Evolutionary conservation across 768 basidiomycete genomes (phyloP), one percentile per base, ranked within the genome.

Genomic region (Leccinum pellstonianum): DNA sequence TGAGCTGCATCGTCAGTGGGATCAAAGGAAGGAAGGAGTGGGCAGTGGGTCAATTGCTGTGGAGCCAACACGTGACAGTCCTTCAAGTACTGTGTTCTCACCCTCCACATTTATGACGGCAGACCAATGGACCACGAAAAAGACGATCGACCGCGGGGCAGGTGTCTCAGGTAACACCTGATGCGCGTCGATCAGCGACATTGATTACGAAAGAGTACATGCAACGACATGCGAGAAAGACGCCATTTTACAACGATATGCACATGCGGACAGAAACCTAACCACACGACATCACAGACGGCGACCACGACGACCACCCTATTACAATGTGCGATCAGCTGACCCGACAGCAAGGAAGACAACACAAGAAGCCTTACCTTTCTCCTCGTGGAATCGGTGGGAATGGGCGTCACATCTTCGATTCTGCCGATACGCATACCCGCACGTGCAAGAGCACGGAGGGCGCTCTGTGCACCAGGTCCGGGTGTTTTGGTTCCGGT

Each of bases 271-370:
- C 55, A 59, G 35, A 67, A 48, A 59, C 9, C 55, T 12, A 29
- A 61, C 61, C 59, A 53, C 48, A 59, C 35, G 54, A 52, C 54
- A 75, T 78, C 76, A 91, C 70, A 96, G 85, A 89, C 95, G 93
- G 71, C 95, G 91, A 92, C 95, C 95, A 80, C 95, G 93, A 68
- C 95, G 92, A 94, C 95, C 95, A 87, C 95, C 95, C 95, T 94
- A 64, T 12, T 58, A 14, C 29, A 58, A 31, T 5, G 9, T 15
- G 11, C 38, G 46, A 57, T 62, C 14, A 60, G 57, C 23, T 29
- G 43, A 54, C 62, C n/a, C 3, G 41, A n/a, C 7, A 41, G 38
- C 27, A 15, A 48, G 11, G 23, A 48, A 47, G 41, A 0, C 2
- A 11, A 47, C 11, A 10, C 21, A 38, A 37, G 27, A 29, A 5